Evolutionary conservation across 1,284 basidiomycete genomes (phyloP).

Genomic region (Ustilago tritici): DNA sequence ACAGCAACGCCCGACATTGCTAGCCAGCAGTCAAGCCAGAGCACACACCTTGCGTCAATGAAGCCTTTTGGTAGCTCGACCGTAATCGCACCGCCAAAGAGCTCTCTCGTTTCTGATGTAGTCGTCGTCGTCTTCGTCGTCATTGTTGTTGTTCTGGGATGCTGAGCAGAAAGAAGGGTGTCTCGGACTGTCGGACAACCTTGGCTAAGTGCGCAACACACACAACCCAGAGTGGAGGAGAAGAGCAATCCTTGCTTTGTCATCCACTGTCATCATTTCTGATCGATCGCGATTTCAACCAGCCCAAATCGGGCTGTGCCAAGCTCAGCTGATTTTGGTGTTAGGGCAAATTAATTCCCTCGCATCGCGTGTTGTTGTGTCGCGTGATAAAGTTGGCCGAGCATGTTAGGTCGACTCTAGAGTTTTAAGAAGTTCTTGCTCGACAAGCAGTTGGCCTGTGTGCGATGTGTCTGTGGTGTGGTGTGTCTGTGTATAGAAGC

Average conservation of each 20-base stretch:
- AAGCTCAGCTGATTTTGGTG: conserved; percentile 23
- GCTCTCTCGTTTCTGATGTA: conserved; percentile 15
- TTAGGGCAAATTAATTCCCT: neutral
- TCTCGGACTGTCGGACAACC: neutral
- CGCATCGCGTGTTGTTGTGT: neutral
- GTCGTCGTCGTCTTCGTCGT: conserved; percentile 6
- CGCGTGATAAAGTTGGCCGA: conserved; percentile 9
- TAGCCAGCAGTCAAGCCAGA: neutral
- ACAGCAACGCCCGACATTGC: neutral
- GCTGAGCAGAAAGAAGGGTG: neutral
- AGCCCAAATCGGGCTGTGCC: neutral
- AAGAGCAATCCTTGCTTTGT: conserved; percentile 14
- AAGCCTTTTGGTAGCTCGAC: conserved; percentile 75
- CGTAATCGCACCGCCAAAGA: conserved; percentile 82
- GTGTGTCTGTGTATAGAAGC: neutral
- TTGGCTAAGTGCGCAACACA: too few relatives aligned
- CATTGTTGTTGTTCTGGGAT: conserved; percentile 7
- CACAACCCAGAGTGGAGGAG: conserved; percentile 10
- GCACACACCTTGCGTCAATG: conserved; percentile 83
- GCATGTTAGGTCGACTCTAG: neutral
- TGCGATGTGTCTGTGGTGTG: neutral
- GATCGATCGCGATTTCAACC: neutral
- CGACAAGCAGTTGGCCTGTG: neutral
- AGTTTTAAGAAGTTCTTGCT: conserved; percentile 1
- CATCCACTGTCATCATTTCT: conserved; percentile 19